phyloP scores from a whole-genome alignment of 768 basidiomycete genomes.

The Russula abietina region DNA sequence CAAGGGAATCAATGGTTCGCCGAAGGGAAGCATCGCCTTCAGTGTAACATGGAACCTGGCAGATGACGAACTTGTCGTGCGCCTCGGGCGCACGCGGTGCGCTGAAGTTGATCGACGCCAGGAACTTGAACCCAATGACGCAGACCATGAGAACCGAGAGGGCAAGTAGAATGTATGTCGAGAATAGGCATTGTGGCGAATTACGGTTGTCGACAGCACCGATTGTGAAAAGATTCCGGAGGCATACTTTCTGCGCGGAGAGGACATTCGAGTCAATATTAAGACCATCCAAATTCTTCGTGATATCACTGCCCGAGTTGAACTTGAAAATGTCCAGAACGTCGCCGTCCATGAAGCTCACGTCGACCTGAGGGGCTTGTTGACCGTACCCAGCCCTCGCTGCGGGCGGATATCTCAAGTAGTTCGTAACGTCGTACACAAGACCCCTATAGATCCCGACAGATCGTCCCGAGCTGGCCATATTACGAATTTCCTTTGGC shows the following conservation, averaged over 20 bases:
- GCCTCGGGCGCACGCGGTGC: slow-evolving; percentile 80
- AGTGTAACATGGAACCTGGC: slow-evolving; percentile 98
- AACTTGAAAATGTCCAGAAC: slow-evolving; percentile 73
- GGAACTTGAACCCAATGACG: slow-evolving; percentile 94
- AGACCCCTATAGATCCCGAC: slow-evolving; percentile 84
- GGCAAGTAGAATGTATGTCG: slow-evolving; percentile 84
- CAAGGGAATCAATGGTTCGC: slow-evolving; percentile 88
- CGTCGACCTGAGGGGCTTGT: slow-evolving; percentile 38
- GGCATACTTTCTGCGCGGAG: slow-evolving; percentile 72
- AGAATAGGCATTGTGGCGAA: slow-evolving; percentile 86
- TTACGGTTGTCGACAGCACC: slow-evolving; percentile 91
- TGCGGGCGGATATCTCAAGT: slow-evolving; percentile 65
- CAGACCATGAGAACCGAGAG: slow-evolving; percentile 89
- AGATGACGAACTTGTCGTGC: slow-evolving; percentile 95
- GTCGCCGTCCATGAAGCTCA: slow-evolving; percentile 63
- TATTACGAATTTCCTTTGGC: slow-evolving; percentile 62
- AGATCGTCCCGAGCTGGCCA: slow-evolving; percentile 55
- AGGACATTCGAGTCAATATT: slow-evolving; percentile 56
- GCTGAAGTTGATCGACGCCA: slow-evolving; percentile 83
- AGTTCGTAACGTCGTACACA: slow-evolving; percentile 83
- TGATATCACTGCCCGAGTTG: slow-evolving; percentile 72
- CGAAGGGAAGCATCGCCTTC: slow-evolving; percentile 86
- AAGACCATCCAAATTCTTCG: slow-evolving; percentile 61
- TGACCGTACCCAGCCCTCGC: slow-evolving; percentile 44
- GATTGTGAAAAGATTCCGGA: slow-evolving; percentile 88